A percentile compares a stretch with the other conserved stretches of the same genome.
Evolutionary conservation across 768 basidiomycete species (phyloP).

Genomic region (Pisolithus tinctorius): DNA sequence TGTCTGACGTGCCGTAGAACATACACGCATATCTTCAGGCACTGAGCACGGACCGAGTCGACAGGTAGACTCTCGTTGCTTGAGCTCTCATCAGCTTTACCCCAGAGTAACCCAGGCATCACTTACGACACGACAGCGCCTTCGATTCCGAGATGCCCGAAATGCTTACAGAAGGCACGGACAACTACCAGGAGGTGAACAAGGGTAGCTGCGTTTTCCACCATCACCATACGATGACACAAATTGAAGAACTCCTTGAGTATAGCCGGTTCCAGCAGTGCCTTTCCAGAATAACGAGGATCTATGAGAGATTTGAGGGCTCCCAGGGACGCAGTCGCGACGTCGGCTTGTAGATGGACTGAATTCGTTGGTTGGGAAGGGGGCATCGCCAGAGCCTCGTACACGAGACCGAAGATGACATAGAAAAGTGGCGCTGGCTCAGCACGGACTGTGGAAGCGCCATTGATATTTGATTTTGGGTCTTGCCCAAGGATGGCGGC

Average conservation of each 20-base stretch:
- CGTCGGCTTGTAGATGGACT: slow-evolving; percentile 35
- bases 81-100: slow-evolving; percentile 1
- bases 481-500: slow-evolving; percentile 75
- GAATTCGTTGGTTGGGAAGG: slow-evolving; percentile 50
- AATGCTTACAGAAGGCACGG: slow-evolving; percentile 43
- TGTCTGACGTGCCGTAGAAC: slow-evolving; percentile 69
- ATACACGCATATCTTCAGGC: slow-evolving; percentile 77
- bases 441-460: slow-evolving; percentile 22
- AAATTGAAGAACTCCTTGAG: slow-evolving; percentile 89
- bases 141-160: slow-evolving; percentile 23
- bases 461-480: slow-evolving; percentile 18
- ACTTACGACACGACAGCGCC: slow-evolving; percentile 15
- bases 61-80: slow-evolving; percentile 28
- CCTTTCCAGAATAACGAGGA: slow-evolving; percentile 74
- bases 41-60: slow-evolving; percentile 47
- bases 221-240: slow-evolving; percentile 86
- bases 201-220: slow-evolving; percentile 69
- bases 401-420: slow-evolving; percentile 89
- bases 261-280: slow-evolving; percentile 70
- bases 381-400: slow-evolving; percentile 71
- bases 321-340: slow-evolving; percentile 59
- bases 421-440: slow-evolving; percentile 83
- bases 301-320: slow-evolving; percentile 76
- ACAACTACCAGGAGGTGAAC: slow-evolving; percentile 67
- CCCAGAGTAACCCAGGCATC: not conserved